phyloP scores from a whole-genome alignment of 495 filamentous ascomycete species.

The Neurospora terricola region DNA sequence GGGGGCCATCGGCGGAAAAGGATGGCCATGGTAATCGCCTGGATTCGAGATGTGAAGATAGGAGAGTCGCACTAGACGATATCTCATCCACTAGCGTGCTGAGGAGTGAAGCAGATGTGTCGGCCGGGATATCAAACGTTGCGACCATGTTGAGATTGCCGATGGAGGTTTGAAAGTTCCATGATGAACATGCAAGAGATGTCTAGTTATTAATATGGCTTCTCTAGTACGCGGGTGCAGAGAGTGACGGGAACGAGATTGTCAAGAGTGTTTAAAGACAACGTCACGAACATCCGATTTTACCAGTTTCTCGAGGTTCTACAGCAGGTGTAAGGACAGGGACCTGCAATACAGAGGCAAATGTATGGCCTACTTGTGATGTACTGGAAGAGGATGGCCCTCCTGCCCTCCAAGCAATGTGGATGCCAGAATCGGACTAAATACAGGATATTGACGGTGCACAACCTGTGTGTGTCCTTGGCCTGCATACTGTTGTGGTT shows the following conservation, averaged over 20 bases:
- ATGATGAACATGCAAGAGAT: not conserved
- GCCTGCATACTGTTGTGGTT: too few species aligned
- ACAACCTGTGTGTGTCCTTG: too few species aligned
- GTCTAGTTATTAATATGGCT: not conserved
- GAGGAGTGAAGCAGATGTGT: not conserved
- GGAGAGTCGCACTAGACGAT: not conserved
- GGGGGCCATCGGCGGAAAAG: conserved; percentile 6
- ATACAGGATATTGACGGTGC: too few species aligned
- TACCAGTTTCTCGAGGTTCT: not conserved
- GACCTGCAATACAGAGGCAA: not conserved
- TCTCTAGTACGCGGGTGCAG: not conserved
- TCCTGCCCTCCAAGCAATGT: too few species aligned
- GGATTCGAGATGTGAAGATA: conserved; percentile 1
- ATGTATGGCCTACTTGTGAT: not conserved
- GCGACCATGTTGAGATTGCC: not conserved
- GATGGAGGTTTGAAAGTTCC: not conserved
- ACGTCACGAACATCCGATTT: not conserved
- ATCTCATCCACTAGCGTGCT: conserved; percentile 6
- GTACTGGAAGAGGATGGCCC: too few species aligned
- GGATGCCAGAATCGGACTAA: too few species aligned
- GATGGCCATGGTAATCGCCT: conserved; percentile 8
- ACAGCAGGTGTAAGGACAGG: not conserved
- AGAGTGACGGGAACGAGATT: not conserved
- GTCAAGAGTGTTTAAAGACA: not conserved
- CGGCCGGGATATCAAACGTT: not conserved